Evolutionary conservation across 2,329 filamentous ascomycete species (phyloP), one percentile per base, ranked within the genome.

Genomic region (Elsinoe batatas): DNA sequence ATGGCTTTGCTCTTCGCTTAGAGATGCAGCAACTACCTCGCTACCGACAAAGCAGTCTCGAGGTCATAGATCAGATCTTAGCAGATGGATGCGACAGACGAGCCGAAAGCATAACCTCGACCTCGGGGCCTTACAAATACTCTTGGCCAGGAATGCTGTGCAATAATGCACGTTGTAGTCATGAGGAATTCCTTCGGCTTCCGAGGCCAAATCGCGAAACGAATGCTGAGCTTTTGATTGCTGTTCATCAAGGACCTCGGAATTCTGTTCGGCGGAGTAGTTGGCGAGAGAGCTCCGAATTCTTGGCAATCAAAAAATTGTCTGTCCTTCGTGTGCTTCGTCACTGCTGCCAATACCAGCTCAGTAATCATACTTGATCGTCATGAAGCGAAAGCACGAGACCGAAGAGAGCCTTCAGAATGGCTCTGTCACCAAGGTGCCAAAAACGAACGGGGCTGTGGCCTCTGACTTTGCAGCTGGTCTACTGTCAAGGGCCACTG

Each of bases 381-480:
- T 53, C 33, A 67, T 67, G 64, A 74, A 74, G 64, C 68, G 71
- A 60, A 73, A 74, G 62, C 68, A 67, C 54, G 66, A 71, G 35
- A 62, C 64, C 49, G 42, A 42, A 12, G 36, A 17, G 8, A 40
- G 33, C 13, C 61, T 61, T 47, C 53, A 58, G 58, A 68, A 69
- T 61, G 67, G 67, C 61, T 66, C 65, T 54, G 61, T 63, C 46
- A 71, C 71, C 59, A 74, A 73, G 61, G 64, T 57, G 8, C 51
- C 53, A 12, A 56, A 42, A 22, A 35, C 40, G 8, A 47, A 44
- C 18, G 30, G 15, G 15, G 15, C 56, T 3, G 51, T 53, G 50
- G 76, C 80, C 53, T 74, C 77, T 62, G 70, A 82, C 43, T 89
- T 89, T 67, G 79, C 82, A 55, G 74, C 77, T 54, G 83, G 80